These are phyloP conservation scores for Kondoa malvinella DNA, from an alignment of 768 basidiomycete genomes.

Conservation along the genomic window DNA sequence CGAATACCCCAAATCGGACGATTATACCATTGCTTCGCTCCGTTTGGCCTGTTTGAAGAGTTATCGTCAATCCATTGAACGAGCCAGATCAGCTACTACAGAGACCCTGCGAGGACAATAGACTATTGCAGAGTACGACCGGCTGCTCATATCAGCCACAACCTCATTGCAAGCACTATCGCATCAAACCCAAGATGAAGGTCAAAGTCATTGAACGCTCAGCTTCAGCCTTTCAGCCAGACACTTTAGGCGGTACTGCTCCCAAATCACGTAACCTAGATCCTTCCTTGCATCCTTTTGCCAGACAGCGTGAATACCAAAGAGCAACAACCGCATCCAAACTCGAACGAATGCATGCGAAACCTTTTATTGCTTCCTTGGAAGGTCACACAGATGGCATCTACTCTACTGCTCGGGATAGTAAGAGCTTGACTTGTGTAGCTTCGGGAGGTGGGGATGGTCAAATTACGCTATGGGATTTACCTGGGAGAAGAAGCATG, in stretches of 20 bases:
- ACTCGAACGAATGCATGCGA: slow-evolving; percentile 94
- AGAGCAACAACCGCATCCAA: slow-evolving; percentile 89
- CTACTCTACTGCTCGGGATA: slow-evolving; percentile 57
- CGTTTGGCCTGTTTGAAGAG: too few relatives aligned
- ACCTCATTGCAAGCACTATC: background rate
- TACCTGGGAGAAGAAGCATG: slow-evolving; percentile 44
- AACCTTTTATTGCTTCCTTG: slow-evolving; percentile 74
- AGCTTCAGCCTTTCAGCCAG: slow-evolving; percentile 13
- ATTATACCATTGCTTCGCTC: too few relatives aligned
- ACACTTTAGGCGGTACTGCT: slow-evolving; percentile 55
- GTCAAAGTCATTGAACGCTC: slow-evolving; percentile 27
- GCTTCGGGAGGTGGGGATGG: slow-evolving; percentile 95
- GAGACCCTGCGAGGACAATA: too few relatives aligned
- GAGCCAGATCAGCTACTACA: too few relatives aligned
- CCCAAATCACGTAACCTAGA: slow-evolving; percentile 79
- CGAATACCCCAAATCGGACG: too few relatives aligned
- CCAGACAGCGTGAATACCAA: slow-evolving; percentile 76
- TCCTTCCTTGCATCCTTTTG: slow-evolving; percentile 87
- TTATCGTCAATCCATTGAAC: too few relatives aligned
- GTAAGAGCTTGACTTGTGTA: slow-evolving; percentile 54
- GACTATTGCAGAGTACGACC: too few relatives aligned
- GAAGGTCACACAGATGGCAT: slow-evolving; percentile 91
- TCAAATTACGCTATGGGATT: slow-evolving; percentile 71
- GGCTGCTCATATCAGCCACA: too few relatives aligned
- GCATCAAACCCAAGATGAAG: slow-evolving; percentile 17